Evolutionary conservation across 352 stramenopile species (phyloP).

Genomic region (Globisporangium irregulare): DNA sequence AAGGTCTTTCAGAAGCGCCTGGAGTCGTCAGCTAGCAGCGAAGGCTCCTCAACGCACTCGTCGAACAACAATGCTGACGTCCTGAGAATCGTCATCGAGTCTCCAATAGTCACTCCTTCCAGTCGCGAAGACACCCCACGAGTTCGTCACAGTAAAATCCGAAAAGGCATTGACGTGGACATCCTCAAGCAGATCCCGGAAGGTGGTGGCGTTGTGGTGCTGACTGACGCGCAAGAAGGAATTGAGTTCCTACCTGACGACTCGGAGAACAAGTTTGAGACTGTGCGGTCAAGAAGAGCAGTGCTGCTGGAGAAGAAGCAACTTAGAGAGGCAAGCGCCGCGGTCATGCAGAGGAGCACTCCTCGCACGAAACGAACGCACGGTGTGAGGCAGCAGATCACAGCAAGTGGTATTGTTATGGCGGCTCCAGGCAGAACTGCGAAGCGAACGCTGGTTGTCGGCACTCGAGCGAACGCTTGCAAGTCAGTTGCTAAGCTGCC

Average conservation of each 20-base stretch:
- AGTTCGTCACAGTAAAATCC: constrained; percentile 8
- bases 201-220: constrained; percentile 19
- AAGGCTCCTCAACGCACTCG: background rate
- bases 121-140: background rate
- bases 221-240: constrained; percentile 17
- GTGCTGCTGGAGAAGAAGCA: constrained; percentile 26
- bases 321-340: constrained; percentile 6
- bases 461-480: background rate
- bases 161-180: constrained; percentile 4
- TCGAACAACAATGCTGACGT: background rate
- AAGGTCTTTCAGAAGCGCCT: background rate
- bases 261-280: constrained; percentile 22
- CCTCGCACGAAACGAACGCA: constrained; percentile 1
- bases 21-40: background rate
- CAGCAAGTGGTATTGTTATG: constrained; percentile 4
- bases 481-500: background rate
- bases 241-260: constrained; percentile 15
- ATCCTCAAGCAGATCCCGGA: constrained; percentile 19
- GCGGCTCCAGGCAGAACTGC: background rate
- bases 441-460: constrained; percentile 12
- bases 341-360: background rate
- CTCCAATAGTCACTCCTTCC: too few species aligned
- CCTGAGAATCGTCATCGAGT: background rate
- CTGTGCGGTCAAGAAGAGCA: constrained; percentile 29
- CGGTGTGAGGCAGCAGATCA: constrained; percentile 5